Conservation (phyloP, 371 early-diverging fungal species). For the Polyrhizophydium stewartii region DNA sequence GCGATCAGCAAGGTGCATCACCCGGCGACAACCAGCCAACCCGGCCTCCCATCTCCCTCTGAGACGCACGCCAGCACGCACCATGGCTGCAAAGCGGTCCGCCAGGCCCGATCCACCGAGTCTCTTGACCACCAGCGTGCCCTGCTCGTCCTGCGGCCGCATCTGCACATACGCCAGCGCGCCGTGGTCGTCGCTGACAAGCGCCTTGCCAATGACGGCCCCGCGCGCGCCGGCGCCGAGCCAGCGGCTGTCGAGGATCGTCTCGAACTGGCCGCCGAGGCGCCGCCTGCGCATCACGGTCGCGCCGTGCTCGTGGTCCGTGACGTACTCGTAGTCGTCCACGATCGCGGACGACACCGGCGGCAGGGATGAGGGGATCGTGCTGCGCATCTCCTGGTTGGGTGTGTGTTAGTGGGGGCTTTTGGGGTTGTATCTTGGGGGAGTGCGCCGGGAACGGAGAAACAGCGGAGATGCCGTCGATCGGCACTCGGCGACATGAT, state of each 20-base stretch:
- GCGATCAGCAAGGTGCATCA: not conserved
- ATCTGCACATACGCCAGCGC: constrained; percentile 59
- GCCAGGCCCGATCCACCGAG: constrained; percentile 17
- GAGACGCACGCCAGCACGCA: too few relatives aligned
- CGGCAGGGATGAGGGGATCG: not conserved
- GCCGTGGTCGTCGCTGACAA: constrained; percentile 55
- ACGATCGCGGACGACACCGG: not conserved
- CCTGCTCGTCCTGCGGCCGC: constrained; percentile 60
- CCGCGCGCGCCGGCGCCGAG: not conserved
- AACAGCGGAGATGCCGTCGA: too few relatives aligned
- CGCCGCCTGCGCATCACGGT: not conserved
- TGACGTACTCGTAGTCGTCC: not conserved
- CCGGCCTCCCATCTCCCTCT: too few relatives aligned
- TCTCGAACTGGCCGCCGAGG: not conserved
- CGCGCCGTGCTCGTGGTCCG: not conserved
- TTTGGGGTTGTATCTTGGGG: too few relatives aligned
- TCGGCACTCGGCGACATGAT: too few relatives aligned
- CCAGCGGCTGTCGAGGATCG: not conserved
- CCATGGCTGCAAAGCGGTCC: too few relatives aligned
- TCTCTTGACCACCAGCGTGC: constrained; percentile 55
- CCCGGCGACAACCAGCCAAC: too few relatives aligned
- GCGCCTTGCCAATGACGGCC: constrained; percentile 44
- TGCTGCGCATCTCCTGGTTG: not conserved
- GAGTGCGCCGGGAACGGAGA: too few relatives aligned
- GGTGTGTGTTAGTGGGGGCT: too few relatives aligned